Evolutionary conservation across 2,329 filamentous ascomycete species (phyloP).

Genomic region (Cadophora luteo-olivacea): DNA sequence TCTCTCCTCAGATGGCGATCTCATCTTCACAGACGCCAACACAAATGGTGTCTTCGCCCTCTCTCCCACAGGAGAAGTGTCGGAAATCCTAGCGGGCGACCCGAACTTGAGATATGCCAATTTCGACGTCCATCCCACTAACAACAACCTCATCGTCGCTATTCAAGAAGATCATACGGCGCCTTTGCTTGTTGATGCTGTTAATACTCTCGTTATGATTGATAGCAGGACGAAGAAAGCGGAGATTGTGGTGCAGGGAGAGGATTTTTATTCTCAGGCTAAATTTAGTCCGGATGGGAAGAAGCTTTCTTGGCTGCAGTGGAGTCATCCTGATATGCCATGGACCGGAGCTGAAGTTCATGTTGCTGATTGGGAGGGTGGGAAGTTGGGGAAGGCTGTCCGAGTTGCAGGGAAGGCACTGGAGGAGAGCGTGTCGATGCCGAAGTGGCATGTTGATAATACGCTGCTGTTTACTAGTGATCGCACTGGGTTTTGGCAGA

Average conservation of each 20-base stretch:
- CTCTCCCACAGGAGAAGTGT: slow-evolving; percentile 47
- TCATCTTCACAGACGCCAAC: slow-evolving; percentile 55
- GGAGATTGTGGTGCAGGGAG: slow-evolving; percentile 49
- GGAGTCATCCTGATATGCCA: slow-evolving; percentile 60
- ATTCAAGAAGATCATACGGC: slow-evolving; percentile 58
- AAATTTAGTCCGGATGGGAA: slow-evolving; percentile 55
- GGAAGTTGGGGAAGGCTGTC: slow-evolving; percentile 43
- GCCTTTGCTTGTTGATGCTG: slow-evolving; percentile 30
- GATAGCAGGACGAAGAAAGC: slow-evolving; percentile 45
- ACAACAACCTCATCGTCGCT: slow-evolving; percentile 53
- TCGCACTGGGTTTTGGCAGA: slow-evolving; percentile 53
- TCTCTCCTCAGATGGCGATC: slow-evolving; percentile 46
- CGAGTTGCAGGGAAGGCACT: slow-evolving; percentile 51
- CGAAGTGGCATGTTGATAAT: slow-evolving; percentile 57
- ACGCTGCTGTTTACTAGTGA: slow-evolving; percentile 57
- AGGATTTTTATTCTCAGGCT: slow-evolving; percentile 60
- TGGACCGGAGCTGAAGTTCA: slow-evolving; percentile 56
- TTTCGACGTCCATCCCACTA: slow-evolving; percentile 51
- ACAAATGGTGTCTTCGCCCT: slow-evolving; percentile 53
- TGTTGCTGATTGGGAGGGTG: slow-evolving; percentile 51
- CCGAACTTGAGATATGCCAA: slow-evolving; percentile 52
- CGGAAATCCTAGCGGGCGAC: slow-evolving; percentile 45
- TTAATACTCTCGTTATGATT: slow-evolving; percentile 41
- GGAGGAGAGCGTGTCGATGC: slow-evolving; percentile 54
- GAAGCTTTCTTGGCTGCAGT: slow-evolving; percentile 59